Base-by-base conservation (phyloP, 441 rosid genomes). In the Pelargonium australe region DNA sequence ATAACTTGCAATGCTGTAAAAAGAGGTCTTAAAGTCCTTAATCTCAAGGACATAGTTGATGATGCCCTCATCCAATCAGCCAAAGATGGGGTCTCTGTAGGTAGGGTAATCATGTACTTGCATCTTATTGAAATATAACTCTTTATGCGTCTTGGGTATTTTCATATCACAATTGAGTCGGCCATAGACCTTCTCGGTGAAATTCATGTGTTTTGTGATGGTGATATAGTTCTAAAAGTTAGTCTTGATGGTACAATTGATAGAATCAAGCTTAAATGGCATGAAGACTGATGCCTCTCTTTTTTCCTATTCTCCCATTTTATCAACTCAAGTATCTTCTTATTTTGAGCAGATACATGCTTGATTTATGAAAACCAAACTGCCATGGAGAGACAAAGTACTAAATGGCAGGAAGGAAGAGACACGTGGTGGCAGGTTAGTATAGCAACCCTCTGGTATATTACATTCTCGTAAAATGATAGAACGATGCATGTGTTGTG, bases 371-470 rank as follows among this genome's bases (percentile, higher is more conserved):
- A 89, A 68, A 93, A 93, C 68, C 67, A 80, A 73, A 85, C 80
- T 1, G 97, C 95, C 55, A 68, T 82, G 84, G 83, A 80, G 68
- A 87, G 89, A 76, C 88, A 93, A 80, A 72, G 67, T 72, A 93
- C 98, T 47, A 87, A 86, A 78, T 93, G 97, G 98, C 77, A 85
- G 73, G 85, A 82, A 51, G 90, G 89, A 82, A 84, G 95, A 83
- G 97, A 93, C 77, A 78, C 85, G 65, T 93, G 96, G 98, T 90
- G 98, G 97, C 90, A 91, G 97, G 98, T 93, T 72, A 57, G 85
- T 70, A 68, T 64, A 49, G 19, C 6, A 10, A 16, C 25, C 43
- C 4, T 60, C 31, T 28, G 5, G 45, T 8, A 61, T 61, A 28
- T 61, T 3, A 10, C 34, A 23, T 20, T 49, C 53, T 58, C n/a